A percentile compares a stretch with the other conserved stretches of the same genome.
Conservation (phyloP, 495 filamentous ascomycete genomes). For the Penicillium riverlandense region DNA sequence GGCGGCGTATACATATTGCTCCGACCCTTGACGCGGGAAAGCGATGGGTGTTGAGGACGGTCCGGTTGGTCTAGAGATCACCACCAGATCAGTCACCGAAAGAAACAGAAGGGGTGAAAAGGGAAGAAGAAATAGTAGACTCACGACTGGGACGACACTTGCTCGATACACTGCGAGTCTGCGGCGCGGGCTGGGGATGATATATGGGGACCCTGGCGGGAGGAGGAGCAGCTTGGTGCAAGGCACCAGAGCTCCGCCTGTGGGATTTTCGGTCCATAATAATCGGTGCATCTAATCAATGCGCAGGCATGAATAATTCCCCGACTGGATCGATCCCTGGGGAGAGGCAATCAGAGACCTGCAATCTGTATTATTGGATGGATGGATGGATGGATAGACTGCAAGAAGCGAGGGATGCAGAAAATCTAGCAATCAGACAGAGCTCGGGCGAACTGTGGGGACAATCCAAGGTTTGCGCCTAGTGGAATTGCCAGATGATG, state of each 20-base stretch:
- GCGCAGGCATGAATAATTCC: too few relatives aligned
- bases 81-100: conserved; percentile 2
- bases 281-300: too few relatives aligned
- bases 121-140: conserved; percentile 3
- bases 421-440: conserved; percentile 11
- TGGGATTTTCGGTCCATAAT: conserved; percentile 25
- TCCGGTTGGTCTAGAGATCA: conserved; percentile 12
- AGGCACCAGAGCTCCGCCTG: conserved; percentile 20
- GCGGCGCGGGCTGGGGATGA: conserved; percentile 15
- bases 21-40: conserved; percentile 31
- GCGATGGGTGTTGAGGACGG: conserved; percentile 26
- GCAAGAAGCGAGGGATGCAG: conserved; percentile 21
- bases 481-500: too few relatives aligned
- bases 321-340: conserved; percentile 11
- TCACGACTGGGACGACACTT: conserved; percentile 18
- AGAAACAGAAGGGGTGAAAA: neutral
- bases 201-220: conserved; percentile 14
- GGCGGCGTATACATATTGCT: conserved; percentile 32
- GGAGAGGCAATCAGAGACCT: too few relatives aligned
- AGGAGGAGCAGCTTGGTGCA: conserved; percentile 17
- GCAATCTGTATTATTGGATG: too few relatives aligned
- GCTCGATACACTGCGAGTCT: conserved; percentile 11
- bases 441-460: conserved; percentile 10
- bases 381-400: neutral
- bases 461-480: conserved; percentile 3